Conservation (phyloP, 148 eudicot species). For the Selenicereus undatus region DNA sequence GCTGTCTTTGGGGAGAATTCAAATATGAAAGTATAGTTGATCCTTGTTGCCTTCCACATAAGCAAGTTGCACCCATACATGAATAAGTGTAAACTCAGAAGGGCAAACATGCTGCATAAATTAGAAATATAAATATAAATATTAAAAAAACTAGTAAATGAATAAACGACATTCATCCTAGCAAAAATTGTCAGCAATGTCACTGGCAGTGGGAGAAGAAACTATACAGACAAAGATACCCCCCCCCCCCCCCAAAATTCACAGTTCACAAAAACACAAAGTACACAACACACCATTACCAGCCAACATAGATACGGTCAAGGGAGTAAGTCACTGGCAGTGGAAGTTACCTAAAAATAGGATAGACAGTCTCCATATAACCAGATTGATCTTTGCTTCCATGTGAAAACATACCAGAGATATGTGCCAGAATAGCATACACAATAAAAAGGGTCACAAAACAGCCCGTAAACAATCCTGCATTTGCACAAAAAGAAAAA, state of each 20-base stretch:
- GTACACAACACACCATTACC: background rate
- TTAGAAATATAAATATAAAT: too few species aligned
- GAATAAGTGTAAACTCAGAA: constrained; percentile 82
- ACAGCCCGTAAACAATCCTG: constrained; percentile 89
- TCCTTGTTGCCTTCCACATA: constrained; percentile 79
- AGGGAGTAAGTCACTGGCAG: background rate
- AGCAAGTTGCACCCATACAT: constrained; percentile 94
- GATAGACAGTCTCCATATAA: constrained; percentile 90
- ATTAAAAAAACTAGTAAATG: background rate
- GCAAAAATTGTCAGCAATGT: background rate
- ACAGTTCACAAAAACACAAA: background rate
- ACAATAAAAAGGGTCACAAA: constrained; percentile 71
- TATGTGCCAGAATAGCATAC: constrained; percentile 75
- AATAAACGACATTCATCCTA: background rate
- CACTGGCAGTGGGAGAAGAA: background rate
- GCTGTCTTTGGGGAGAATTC: constrained; percentile 71
- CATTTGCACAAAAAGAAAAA: constrained; percentile 12
- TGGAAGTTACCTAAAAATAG: constrained; percentile 67
- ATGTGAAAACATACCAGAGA: constrained; percentile 66
- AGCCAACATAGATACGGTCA: background rate
- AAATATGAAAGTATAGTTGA: constrained; percentile 86
- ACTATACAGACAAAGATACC: background rate
- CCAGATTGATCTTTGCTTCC: constrained; percentile 31
- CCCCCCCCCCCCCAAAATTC: background rate
- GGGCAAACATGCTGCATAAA: constrained; percentile 81